Evolutionary conservation across 495 filamentous ascomycete species (phyloP).

Genomic region (Podospora tetraspora): DNA sequence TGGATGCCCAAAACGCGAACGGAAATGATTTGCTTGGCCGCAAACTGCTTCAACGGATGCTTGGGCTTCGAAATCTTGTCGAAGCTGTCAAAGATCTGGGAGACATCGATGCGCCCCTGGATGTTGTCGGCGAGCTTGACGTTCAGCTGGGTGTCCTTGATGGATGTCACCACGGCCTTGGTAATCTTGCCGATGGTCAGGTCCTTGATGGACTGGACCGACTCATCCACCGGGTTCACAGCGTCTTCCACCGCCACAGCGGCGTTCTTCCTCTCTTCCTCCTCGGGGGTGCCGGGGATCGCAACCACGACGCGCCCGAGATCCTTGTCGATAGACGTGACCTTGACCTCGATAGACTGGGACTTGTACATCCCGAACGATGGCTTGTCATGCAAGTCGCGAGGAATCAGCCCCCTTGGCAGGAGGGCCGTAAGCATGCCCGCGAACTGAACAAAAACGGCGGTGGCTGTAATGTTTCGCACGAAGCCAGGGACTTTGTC

Average conservation of each 20-base stretch:
- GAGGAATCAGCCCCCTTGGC: conserved; percentile 65
- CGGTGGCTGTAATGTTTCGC: conserved; percentile 69
- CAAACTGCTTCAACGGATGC: conserved; percentile 66
- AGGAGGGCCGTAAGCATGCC: conserved; percentile 71
- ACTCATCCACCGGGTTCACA: conserved; percentile 64
- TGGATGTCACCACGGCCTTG: conserved; percentile 69
- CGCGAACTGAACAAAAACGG: conserved; percentile 76
- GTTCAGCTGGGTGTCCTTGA: conserved; percentile 88
- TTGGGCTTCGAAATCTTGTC: conserved; percentile 80
- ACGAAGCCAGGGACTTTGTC: conserved; percentile 74
- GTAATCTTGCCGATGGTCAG: conserved; percentile 68
- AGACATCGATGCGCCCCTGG: conserved; percentile 84
- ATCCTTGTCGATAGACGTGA: conserved; percentile 61
- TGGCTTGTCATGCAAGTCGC: conserved; percentile 58
- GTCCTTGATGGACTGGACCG: conserved; percentile 59
- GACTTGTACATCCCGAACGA: conserved; percentile 70
- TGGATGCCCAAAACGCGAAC: conserved; percentile 83
- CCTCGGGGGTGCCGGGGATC: conserved; percentile 25
- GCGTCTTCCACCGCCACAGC: conserved; percentile 21
- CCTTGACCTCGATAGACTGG: conserved; percentile 63
- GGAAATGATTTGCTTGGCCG: conserved; percentile 59
- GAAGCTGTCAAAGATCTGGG: conserved; percentile 82
- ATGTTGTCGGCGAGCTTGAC: conserved; percentile 84
- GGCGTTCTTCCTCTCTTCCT: conserved; percentile 20
- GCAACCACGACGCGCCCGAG: conserved; percentile 37